Evolutionary conservation across 352 stramenopile genomes (phyloP).

Genomic region (Phytophthora capsici): DNA sequence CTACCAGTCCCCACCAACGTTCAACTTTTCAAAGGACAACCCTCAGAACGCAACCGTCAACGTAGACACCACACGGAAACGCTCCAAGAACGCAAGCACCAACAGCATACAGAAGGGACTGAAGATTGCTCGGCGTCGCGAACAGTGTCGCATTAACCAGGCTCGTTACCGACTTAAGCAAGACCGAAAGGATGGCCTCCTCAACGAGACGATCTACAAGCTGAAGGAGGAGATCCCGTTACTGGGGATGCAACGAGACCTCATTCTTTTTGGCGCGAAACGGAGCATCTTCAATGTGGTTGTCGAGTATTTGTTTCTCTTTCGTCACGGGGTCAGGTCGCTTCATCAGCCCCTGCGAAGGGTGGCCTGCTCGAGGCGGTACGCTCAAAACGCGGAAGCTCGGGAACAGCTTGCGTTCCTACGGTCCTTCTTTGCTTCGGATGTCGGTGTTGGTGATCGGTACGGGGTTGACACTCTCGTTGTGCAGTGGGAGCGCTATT

Average conservation of each 20-base stretch:
- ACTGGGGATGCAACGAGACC: conserved; percentile 18
- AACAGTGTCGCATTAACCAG: conserved; percentile 21
- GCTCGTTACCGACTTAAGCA: conserved; percentile 19
- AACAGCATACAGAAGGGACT: neutral
- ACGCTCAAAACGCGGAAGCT: neutral
- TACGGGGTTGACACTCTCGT: conserved; percentile 13
- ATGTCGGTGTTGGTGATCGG: conserved; percentile 19
- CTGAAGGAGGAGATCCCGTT: conserved; percentile 8
- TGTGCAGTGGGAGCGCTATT: conserved; percentile 31
- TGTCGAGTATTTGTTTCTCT: conserved; percentile 24
- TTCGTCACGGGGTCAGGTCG: conserved; percentile 10
- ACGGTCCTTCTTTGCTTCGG: conserved; percentile 7
- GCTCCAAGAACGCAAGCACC: too few species aligned
- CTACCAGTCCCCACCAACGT: neutral
- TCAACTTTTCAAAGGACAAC: neutral
- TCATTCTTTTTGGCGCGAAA: conserved; percentile 2
- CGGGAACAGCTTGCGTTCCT: conserved; percentile 31
- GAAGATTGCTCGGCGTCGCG: conserved; percentile 12
- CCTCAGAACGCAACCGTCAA: neutral
- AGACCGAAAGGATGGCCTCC: neutral
- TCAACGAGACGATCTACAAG: conserved; percentile 8
- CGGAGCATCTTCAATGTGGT: conserved; percentile 19
- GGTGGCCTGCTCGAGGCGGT: neutral
- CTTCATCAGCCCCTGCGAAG: neutral
- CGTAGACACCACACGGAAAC: neutral